phyloP scores from a whole-genome alignment of 371 early-diverging fungal genomes.

The Choanephora cucurbitarum region DNA sequence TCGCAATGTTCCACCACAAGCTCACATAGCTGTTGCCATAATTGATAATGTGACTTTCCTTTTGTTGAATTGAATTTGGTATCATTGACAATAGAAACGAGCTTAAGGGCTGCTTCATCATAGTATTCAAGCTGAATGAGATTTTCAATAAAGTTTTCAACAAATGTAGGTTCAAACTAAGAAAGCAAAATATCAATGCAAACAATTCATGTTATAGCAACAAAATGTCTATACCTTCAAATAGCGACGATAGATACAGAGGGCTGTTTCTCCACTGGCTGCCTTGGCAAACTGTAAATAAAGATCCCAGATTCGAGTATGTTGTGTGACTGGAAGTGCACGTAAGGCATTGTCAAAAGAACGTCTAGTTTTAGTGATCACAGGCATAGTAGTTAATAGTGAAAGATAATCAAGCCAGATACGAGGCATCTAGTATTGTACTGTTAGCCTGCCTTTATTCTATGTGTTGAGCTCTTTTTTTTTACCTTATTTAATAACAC shows the following conservation, averaged over 20 bases:
- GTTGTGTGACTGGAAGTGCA: conserved; percentile 93
- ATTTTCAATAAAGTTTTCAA: conserved; percentile 77
- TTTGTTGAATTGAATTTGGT: conserved; percentile 66
- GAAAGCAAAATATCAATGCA: too few relatives aligned
- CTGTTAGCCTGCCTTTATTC: conserved; percentile 20
- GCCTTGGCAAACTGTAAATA: conserved; percentile 81
- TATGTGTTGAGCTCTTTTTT: too few relatives aligned
- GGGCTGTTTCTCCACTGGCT: conserved; percentile 83
- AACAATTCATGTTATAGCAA: too few relatives aligned
- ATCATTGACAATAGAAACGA: conserved; percentile 75
- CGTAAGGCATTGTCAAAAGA: conserved; percentile 91
- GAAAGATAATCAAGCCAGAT: conserved; percentile 80
- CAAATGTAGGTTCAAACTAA: conserved; percentile 68
- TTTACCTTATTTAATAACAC: conserved; percentile 86
- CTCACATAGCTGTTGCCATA: conserved; percentile 90
- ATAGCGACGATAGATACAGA: conserved; percentile 81
- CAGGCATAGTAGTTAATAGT: conserved; percentile 73
- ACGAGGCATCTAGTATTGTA: conserved; percentile 69
- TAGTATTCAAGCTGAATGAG: conserved; percentile 69
- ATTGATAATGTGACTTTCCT: conserved; percentile 79
- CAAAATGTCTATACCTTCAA: too few relatives aligned
- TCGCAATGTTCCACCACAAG: conserved; percentile 78
- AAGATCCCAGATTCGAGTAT: conserved; percentile 84
- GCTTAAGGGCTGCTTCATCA: conserved; percentile 83
- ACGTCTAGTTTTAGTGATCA: conserved; percentile 75